Evolutionary conservation across 2,329 filamentous ascomycete species (phyloP).

Genomic region (Colletotrichum scovillei): DNA sequence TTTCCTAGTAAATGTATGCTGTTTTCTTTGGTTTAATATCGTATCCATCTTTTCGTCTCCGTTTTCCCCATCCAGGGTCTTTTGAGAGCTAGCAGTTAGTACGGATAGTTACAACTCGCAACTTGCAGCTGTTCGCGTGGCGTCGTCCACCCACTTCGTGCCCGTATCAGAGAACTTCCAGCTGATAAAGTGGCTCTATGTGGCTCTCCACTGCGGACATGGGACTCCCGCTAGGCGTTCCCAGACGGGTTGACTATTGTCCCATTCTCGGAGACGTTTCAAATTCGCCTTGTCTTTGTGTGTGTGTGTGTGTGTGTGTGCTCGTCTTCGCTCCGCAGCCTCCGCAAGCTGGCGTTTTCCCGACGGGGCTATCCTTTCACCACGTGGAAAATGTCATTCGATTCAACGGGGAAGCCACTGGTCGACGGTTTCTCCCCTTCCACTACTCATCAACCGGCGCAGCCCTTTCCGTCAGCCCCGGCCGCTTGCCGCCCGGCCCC

Average conservation of each 20-base stretch:
- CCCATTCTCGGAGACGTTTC: constrained; percentile 15
- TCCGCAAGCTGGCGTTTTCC: constrained; percentile 1
- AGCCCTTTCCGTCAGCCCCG: constrained; percentile 13
- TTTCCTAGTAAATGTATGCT: background rate
- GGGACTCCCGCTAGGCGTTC: background rate
- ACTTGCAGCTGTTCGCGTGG: background rate
- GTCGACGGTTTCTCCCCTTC: constrained; percentile 3
- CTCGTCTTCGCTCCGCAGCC: background rate
- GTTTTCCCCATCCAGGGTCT: background rate
- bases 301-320: too few relatives aligned
- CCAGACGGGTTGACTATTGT: background rate
- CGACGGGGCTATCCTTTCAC: constrained; percentile 19
- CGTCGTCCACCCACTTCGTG: background rate
- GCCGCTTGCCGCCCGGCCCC: constrained; percentile 29
- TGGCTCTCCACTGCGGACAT: constrained; percentile 1
- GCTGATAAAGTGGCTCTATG: background rate
- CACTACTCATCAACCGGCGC: background rate
- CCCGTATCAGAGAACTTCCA: background rate
- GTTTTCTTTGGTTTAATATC: background rate
- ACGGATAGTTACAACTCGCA: too few relatives aligned
- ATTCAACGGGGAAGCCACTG: background rate
- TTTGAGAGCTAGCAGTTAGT: background rate
- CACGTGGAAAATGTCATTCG: constrained; percentile 12
- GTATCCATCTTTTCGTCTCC: constrained; percentile 6
- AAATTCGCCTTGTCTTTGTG: constrained; percentile 4